These are phyloP conservation scores for Penicillium bovifimosum DNA, from an alignment of 495 filamentous ascomycete species.

Conservation along the genomic window DNA sequence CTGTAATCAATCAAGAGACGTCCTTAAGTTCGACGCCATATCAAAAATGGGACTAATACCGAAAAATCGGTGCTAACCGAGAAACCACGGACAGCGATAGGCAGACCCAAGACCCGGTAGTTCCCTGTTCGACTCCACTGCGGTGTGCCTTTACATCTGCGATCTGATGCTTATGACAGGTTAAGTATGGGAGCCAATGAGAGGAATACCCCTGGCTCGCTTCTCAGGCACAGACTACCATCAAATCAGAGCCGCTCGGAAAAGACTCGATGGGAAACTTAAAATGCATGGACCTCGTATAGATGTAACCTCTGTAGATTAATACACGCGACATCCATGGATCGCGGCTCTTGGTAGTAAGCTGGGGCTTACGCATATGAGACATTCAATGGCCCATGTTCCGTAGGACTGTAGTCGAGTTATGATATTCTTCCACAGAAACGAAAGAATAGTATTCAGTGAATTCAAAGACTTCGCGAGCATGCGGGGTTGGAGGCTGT, in stretches of 20 bases:
- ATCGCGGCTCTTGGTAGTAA: too few relatives aligned
- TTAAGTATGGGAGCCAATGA: not conserved
- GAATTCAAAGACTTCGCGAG: too few relatives aligned
- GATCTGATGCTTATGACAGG: not conserved
- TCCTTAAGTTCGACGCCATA: not conserved
- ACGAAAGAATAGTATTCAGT: too few relatives aligned
- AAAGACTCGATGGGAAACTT: not conserved
- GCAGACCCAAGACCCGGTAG: constrained; percentile 26
- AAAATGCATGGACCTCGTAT: not conserved
- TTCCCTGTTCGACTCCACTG: constrained; percentile 23
- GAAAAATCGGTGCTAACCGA: constrained; percentile 14
- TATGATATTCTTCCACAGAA: too few relatives aligned
- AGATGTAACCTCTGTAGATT: not conserved
- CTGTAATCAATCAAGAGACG: not conserved
- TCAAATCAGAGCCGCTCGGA: not conserved
- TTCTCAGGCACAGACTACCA: not conserved
- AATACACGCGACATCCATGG: too few relatives aligned
- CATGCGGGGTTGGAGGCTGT: too few relatives aligned
- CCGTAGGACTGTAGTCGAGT: too few relatives aligned
- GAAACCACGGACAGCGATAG: constrained; percentile 11
- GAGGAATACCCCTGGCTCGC: not conserved
- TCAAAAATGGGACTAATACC: constrained; percentile 20
- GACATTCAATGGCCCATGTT: too few relatives aligned
- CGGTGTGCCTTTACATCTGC: constrained; percentile 15
- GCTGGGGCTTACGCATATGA: too few relatives aligned